phyloP scores from a whole-genome alignment of 2,329 filamentous ascomycete species.

The Fusarium anguioides region DNA sequence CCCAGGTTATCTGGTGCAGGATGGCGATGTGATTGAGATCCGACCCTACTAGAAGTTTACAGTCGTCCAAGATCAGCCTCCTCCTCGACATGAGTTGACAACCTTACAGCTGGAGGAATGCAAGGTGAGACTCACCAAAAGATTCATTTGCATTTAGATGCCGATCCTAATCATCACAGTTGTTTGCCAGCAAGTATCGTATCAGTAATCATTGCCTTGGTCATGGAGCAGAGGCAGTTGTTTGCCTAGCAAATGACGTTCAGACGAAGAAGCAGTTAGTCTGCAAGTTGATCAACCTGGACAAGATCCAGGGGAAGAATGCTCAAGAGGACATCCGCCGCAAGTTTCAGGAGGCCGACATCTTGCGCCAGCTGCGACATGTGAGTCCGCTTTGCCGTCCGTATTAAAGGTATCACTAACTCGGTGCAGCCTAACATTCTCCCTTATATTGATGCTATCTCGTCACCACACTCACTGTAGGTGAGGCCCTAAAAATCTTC shows the following conservation, averaged over 20 bases:
- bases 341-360: conserved; percentile 61
- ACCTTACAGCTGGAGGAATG: conserved; percentile 49
- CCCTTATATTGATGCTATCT: conserved; percentile 62
- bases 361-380: conserved; percentile 65
- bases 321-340: conserved; percentile 49
- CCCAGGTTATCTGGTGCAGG: conserved; percentile 59
- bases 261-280: conserved; percentile 69
- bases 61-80: conserved; percentile 46
- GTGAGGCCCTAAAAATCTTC: conserved; percentile 20
- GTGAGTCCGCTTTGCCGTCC: conserved; percentile 51
- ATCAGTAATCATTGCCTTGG: conserved; percentile 53
- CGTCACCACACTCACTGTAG: conserved; percentile 60
- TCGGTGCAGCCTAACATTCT: conserved; percentile 64
- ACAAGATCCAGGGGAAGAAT: conserved; percentile 45
- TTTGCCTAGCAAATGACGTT: conserved; percentile 58
- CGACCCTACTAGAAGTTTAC: conserved; percentile 53
- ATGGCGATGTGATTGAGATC: conserved; percentile 62
- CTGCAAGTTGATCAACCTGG: conserved; percentile 73
- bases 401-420: conserved; percentile 22
- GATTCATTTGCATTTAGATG: too few species aligned
- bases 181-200: conserved; percentile 50
- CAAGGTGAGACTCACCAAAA: conserved; percentile 40
- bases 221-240: conserved; percentile 51
- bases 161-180: conserved; percentile 34
- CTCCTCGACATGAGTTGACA: conserved; percentile 44